Base-by-base conservation (phyloP, 2,329 filamentous ascomycete genomes). In the Fusarium virguliforme region DNA sequence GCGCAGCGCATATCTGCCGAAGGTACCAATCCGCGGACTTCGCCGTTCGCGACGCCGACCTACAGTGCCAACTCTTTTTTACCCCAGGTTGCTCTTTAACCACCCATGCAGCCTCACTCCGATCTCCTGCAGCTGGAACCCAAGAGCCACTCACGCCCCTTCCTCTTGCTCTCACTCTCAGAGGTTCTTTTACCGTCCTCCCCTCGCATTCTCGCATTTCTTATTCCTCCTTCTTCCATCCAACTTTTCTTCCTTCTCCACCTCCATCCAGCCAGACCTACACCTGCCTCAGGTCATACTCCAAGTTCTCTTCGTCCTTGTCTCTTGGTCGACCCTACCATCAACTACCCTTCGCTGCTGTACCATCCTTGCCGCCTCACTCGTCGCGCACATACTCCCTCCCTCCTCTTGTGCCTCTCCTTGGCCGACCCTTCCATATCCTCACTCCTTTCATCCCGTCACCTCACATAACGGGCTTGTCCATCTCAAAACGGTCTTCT, bases 61-160 rank as follows among this genome's bases (percentile, higher is more conserved):
- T 60, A 76, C 75, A 76, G 75, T 76, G 75, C 38, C 24, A 76
- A 67, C 46, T 60, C 60, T 48, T 60, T 62, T 65, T 67, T 73
- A 73, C 71, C 71, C 71, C 71, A 73, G 71, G 71, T 72, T 70
- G 67, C 60, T 61, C 50, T 48, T 35, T 56, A 57, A 30, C 18
- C 60, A 62, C 64, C 68, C 66, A 70, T 72, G 71, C 67, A 73
- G 71, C 71, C 69, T 73, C 71, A 72, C 71, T 70, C 70, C 67
- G 71, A 73, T 73, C 71, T 73, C 69, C 64, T 72, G 71, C 71
- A 73, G 67, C 67, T 73, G 65, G 40, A 30, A 69, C 62, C 65
- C 62, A 75, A 76, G 74, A 74, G 70, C 72, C 75, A 76, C 73
- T 75, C 72, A 71, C 74, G 69, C 75, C 71, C 72, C 73, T 71